Conservation (phyloP, 352 stramenopile species). For the Phytophthora agathidicida region DNA sequence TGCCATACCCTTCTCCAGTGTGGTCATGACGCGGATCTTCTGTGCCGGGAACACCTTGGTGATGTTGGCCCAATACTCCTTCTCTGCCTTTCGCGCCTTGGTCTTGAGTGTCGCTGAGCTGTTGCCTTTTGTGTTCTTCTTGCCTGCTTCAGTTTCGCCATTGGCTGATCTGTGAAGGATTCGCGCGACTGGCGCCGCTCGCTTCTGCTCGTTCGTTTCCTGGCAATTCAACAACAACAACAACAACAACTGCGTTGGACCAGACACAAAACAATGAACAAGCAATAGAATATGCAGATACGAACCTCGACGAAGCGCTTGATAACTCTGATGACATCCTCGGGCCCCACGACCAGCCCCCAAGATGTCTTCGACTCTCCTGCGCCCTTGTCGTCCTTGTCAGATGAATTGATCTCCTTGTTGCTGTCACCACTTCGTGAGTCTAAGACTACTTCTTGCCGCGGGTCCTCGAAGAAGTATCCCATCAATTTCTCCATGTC, state of each 20-base stretch:
- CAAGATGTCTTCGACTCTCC: slow-evolving; percentile 32
- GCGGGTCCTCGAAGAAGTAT: slow-evolving; percentile 77
- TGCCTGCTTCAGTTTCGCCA: slow-evolving; percentile 26
- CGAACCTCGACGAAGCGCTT: slow-evolving; percentile 89
- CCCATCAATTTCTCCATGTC: slow-evolving; percentile 88
- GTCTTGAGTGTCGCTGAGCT: slow-evolving; percentile 41
- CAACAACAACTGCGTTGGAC: too few relatives aligned
- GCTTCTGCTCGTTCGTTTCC: slow-evolving; percentile 80
- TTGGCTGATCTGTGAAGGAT: slow-evolving; percentile 45
- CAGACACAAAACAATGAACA: too few relatives aligned
- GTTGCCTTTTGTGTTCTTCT: slow-evolving; percentile 23
- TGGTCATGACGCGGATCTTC: slow-evolving; percentile 78
- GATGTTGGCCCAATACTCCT: slow-evolving; percentile 83
- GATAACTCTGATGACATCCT: slow-evolving; percentile 89
- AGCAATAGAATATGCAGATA: too few relatives aligned
- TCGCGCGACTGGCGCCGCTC: slow-evolving; percentile 46
- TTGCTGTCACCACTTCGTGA: slow-evolving; percentile 28
- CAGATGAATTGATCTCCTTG: slow-evolving; percentile 5
- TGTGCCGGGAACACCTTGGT: slow-evolving; percentile 74
- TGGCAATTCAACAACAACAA: slow-evolving; percentile 27
- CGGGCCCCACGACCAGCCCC: slow-evolving; percentile 75
- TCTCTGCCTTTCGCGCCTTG: slow-evolving; percentile 53
- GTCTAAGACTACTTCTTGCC: slow-evolving; percentile 54
- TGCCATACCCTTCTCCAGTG: slow-evolving; percentile 82
- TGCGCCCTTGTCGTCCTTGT: too few relatives aligned